Conservation (phyloP, 768 basidiomycete species). For the Panaeolus cyanescens region DNA sequence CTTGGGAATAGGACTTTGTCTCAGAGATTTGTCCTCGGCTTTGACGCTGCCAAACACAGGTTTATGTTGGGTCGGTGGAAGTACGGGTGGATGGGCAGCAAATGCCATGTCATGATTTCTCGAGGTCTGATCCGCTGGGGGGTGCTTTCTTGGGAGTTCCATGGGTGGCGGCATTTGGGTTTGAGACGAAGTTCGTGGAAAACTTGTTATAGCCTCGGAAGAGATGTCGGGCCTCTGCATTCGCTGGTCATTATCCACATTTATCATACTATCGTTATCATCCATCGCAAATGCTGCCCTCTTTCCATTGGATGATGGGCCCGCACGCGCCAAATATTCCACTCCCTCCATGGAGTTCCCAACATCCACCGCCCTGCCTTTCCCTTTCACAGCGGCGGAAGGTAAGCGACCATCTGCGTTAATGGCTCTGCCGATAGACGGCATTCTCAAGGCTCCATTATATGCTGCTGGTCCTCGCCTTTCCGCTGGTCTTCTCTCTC, state of each 20-base stretch:
- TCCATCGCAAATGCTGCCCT: background rate
- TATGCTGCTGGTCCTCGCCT: background rate
- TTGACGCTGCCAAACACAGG: background rate
- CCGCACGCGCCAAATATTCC: background rate
- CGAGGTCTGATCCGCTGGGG: conserved; percentile 5
- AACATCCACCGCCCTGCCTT: background rate
- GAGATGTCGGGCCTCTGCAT: background rate
- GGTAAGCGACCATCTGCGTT: background rate
- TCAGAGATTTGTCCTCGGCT: background rate
- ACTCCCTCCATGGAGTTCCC: background rate
- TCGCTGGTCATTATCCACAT: background rate
- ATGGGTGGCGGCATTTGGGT: conserved; percentile 23
- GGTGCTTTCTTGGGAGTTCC: conserved; percentile 10
- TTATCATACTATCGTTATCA: conserved; percentile 5
- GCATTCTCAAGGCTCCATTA: conserved; percentile 5
- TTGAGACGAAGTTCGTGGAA: conserved; percentile 16
- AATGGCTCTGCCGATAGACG: background rate
- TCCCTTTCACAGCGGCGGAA: conserved; percentile 3
- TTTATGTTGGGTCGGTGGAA: conserved; percentile 5
- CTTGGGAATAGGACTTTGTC: conserved; percentile 7
- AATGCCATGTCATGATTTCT: conserved; percentile 15
- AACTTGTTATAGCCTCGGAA: background rate
- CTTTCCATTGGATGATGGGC: background rate
- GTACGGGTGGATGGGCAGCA: conserved; percentile 10
- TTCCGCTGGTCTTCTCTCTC: conserved; percentile 1